Base-by-base conservation (phyloP, 768 basidiomycete genomes). In the Amanita exitialis region DNA sequence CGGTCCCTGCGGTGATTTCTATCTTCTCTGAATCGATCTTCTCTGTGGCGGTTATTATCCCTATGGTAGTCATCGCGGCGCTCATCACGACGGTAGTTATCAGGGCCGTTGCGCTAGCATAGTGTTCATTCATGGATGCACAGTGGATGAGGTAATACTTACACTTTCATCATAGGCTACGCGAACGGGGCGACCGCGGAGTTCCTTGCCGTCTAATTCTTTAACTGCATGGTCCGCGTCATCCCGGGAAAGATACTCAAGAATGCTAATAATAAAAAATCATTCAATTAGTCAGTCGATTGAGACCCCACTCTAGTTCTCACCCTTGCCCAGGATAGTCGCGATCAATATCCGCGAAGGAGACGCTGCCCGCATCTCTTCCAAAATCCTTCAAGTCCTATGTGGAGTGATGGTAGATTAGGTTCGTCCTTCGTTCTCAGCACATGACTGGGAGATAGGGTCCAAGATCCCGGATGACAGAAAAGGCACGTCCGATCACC, bases 331-430 rank as follows among this genome's bases (percentile, higher is more conserved):
- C 87, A 21, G 88, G 81, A 55, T 66, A 65, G 61, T 93, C 85
- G 35, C 91, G 84, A 63, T 98, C 94, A 54, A 98, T 86, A 62
- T 98, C 95, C 37, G 95, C 92, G 60, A 88, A 97, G 16, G 88
- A 90, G 52, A 97, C 91, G 62, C 82, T 88, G 38, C 91, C 93
- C 45, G 89, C 90, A 61, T 91, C 85, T 54, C 95, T 90, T 58
- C 93, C 95, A 55, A 94, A 97, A 64, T 98, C 95, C 69, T 98
- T 98, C 65, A 98, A 73, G 65, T 98, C 95, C 95, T 98, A 76
- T 61, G 65, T 61, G 68, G 63, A 66, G 68, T 58, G 67, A 66
- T 62, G 64, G 69, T 63, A 61, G 55, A 69, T 76, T 60, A 75
- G 72, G 66, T 66, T 65, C 64, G 63, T 66, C 68, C 64, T 56